Conservation (phyloP, 805 yeast species). For the Wickerhamomyces xylosicus region DNA sequence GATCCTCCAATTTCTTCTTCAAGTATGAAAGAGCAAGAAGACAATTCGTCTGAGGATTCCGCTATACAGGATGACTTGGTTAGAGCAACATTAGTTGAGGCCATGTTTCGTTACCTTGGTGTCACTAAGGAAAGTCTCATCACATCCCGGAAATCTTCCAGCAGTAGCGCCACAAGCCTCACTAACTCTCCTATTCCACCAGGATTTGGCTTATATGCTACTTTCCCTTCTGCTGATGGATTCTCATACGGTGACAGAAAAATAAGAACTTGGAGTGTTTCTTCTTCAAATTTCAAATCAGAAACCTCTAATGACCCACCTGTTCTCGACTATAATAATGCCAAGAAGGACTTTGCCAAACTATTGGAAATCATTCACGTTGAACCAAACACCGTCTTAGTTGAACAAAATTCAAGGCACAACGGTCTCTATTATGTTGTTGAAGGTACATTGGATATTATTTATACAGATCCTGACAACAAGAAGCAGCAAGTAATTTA, state of each 20-base stretch:
- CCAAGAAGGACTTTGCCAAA: slow-evolving; percentile 50
- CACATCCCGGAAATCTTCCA: slow-evolving; percentile 14
- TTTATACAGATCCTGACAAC: slow-evolving; percentile 26
- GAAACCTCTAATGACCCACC: not conserved
- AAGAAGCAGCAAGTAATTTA: slow-evolving; percentile 35
- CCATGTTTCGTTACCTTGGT: slow-evolving; percentile 60
- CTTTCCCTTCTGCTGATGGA: slow-evolving; percentile 3
- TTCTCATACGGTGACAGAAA: not conserved
- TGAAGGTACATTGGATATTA: slow-evolving; percentile 66
- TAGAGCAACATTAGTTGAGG: slow-evolving; percentile 58
- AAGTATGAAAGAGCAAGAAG: too few species aligned
- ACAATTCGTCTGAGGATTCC: slow-evolving; percentile 32
- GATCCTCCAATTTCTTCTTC: too few species aligned
- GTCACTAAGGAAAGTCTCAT: slow-evolving; percentile 31
- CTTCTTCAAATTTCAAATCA: not conserved
- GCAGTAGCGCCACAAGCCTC: slow-evolving; percentile 12
- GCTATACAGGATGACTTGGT: slow-evolving; percentile 53
- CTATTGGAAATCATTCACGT: slow-evolving; percentile 45
- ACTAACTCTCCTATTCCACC: slow-evolving; percentile 13
- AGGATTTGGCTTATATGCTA: slow-evolving; percentile 6
- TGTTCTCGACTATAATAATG: slow-evolving; percentile 33
- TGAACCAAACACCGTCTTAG: slow-evolving; percentile 43
- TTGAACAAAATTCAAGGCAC: slow-evolving; percentile 53
- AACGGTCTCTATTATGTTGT: slow-evolving; percentile 76
- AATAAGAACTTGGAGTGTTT: not conserved